Evolutionary conservation across 306 rosid genomes (phyloP), one percentile per base, ranked within the genome.

Genomic region (Glycine latifolia): DNA sequence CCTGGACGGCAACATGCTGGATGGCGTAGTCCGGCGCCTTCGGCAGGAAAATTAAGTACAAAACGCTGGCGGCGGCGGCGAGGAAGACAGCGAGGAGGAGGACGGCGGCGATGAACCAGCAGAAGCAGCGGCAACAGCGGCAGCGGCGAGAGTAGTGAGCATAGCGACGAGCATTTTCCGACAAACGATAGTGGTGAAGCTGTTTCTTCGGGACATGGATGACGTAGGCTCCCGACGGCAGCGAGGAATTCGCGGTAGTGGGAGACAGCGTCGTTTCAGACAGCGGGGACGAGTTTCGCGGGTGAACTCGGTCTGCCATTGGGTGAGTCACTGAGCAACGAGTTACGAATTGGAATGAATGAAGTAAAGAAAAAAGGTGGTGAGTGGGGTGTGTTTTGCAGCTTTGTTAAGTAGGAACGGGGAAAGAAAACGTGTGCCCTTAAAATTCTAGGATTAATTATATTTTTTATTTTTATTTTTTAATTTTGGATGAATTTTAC

Each of bases 271-370:
- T n/a, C 50, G 80, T 67, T 20, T 59, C 35, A 16, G 85, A 48
- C 31, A 10, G 47, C 0, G 65, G 77, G 20, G 20, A 20, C 5
- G 89, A 81, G 8, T 68, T 70, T 48, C 17, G 75, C 0, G 94
- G 97, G 79, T 88, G 85, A 72, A 93, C 85, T 67, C 91, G 91
- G 43, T 88, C 96, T 10, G 91, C 88, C 97, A 93, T 93, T 5
- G 80, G 33, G 33, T 20, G 67, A 67, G 73, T 71, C 61, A 53
- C 71, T 12, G 10, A 70, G 79, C 14, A 7, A 17, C 1, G 20
- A 20, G 20, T 76, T 0, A 5, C 8, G 8, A 43, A 43, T 43
- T 7, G 47, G 20, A 20, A 20, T 20, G 8, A 43, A 43, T 7
- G 47, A 43, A 43, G 47, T n/a, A 43, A 43, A 0, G 5, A 39